Base-by-base conservation (phyloP, 192 early-diverging fungal species). In the Coemansia sp. region DNA sequence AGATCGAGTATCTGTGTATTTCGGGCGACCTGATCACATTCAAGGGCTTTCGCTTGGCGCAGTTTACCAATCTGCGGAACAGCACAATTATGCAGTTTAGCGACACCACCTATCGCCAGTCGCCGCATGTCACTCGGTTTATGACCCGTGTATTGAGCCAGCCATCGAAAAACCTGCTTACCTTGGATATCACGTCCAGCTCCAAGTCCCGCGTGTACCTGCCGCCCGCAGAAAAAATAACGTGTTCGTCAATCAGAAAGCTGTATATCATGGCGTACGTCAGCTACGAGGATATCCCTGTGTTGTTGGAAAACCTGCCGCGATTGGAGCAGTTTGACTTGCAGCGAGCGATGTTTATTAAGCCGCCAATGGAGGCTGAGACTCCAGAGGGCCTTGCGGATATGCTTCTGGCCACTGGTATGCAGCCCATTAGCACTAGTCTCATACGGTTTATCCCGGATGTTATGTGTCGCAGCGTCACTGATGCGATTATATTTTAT, bases 301-400 rank as follows among this genome's bases (percentile, higher is more conserved):
- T 24, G 9, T 28, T 78, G 0, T 27, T 78, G 50, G 55, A 52
- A 10, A 62, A 55, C 8, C 63, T 78, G 55, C 69, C 69, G 6
- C 14, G 16, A 1, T 57, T 78, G n/a, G 69, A 78, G 55, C 54
- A 24, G 36, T 47, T 78, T 34, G 63, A 68, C 19, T 9, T 78
- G 55, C 59, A 69, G 55, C 65, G 64, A 2, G 58, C 59, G 1
- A 24, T 62, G 16, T 56, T 72, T 20, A 35, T 57, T 0, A 47
- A 62, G 14, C 70, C 69, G 50, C 75, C 75, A n/a, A 35, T 59
- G 1, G 53, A 61, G 14, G 64, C 67, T 11, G 58, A 47, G 1
- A 69, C 66, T 34, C 36, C 69, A 6, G 70, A 72, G n/a, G 75
- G 66, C 1, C 50, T 78, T 63, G 75, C 75, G 0, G 51, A 51